Base-by-base conservation (phyloP, 225 moss, liverwort and hornwort species). In the Straminergon stramineum region DNA sequence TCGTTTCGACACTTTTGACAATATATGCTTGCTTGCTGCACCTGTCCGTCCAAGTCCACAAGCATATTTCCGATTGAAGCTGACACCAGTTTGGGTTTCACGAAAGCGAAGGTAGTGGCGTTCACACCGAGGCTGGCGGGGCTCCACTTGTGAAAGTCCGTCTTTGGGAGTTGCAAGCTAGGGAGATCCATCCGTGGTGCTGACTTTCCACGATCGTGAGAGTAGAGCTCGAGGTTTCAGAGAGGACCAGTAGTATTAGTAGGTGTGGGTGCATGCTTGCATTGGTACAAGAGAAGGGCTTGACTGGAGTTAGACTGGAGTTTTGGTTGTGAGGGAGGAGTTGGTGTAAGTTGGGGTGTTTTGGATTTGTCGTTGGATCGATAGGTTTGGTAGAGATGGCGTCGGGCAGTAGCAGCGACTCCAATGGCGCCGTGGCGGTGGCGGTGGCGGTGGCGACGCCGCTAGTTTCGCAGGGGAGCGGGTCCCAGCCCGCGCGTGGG, bases 401-500 rank as follows among this genome's bases (percentile, higher is more conserved):
- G 86, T 92, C 92, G 18, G 91, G 90, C 17, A 56, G 88, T 24
- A 37, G 68, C 4, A 87, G 81, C 37, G 66, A 56, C 31, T 86
- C 76, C 35, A 89, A 31, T 79, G 90, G 85, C 18, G 79, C 57
- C 52, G 78, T 15, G 73, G 83, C 35, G 82, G 77, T 55, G 75
- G 58, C 67, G 35, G 70, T 15, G 66, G 83, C 35, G 82, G 77
- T 55, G 75, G 58, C 67, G 35, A 65, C 79, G 61, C 62, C 75
- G 45, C 90, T 90, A 35, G 91, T 75, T 30, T 87, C 94, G 11
- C 88, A 90, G 79, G 91, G 94, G 48, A 92, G 88, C 86, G 92
- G 89, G 84, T 93, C 94, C 75, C 93, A 93, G 88, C 94, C 95
- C 6, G 89, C 95, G 15, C 95, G 97, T 37, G 96, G 96, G 63